A percentile compares a stretch with the other conserved stretches of the same genome.
Evolutionary conservation across 495 filamentous ascomycete genomes (phyloP).

Genomic region (Aspergillus leporis): DNA sequence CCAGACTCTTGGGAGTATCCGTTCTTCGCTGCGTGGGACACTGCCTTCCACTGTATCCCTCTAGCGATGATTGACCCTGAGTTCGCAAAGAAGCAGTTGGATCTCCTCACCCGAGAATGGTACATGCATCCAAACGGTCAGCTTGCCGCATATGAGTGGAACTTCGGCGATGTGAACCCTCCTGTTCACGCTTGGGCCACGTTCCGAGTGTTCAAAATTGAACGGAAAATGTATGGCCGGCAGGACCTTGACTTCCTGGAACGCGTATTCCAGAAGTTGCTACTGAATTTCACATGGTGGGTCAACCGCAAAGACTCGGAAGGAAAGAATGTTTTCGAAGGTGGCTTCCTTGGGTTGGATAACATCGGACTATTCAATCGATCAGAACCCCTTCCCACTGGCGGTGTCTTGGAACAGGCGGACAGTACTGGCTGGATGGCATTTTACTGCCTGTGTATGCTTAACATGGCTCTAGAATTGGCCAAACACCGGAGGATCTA

Average conservation of each 20-base stretch:
- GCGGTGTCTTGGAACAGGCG: constrained; percentile 90
- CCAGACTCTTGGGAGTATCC: constrained; percentile 98
- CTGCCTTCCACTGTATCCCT: constrained; percentile 93
- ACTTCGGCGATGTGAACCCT: constrained; percentile 95
- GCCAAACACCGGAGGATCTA: constrained; percentile 96
- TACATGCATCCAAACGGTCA: constrained; percentile 99
- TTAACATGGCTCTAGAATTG: constrained; percentile 92
- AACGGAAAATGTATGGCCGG: constrained; percentile 93
- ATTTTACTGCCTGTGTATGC: constrained; percentile 92
- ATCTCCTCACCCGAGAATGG: constrained; percentile 94
- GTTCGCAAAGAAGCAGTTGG: constrained; percentile 96
- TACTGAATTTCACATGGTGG: constrained; percentile 99
- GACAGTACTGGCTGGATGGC: constrained; percentile 99
- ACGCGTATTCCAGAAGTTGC: constrained; percentile 91
- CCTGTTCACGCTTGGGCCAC: constrained; percentile 96
- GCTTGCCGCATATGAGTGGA: constrained; percentile 92
- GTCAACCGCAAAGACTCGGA: constrained; percentile 93
- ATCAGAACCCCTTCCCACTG: constrained; percentile 93
- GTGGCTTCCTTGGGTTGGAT: constrained; percentile 93
- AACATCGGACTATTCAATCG: constrained; percentile 98
- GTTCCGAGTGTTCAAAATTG: constrained; percentile 95
- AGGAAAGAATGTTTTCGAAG: constrained; percentile 95
- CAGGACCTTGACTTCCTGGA: constrained; percentile 95
- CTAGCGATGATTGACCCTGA: constrained; percentile 96
- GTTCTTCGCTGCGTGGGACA: constrained; percentile 98